These are phyloP conservation scores for Mycena vitilis DNA, from an alignment of 768 basidiomycete species.

Conservation along the genomic window DNA sequence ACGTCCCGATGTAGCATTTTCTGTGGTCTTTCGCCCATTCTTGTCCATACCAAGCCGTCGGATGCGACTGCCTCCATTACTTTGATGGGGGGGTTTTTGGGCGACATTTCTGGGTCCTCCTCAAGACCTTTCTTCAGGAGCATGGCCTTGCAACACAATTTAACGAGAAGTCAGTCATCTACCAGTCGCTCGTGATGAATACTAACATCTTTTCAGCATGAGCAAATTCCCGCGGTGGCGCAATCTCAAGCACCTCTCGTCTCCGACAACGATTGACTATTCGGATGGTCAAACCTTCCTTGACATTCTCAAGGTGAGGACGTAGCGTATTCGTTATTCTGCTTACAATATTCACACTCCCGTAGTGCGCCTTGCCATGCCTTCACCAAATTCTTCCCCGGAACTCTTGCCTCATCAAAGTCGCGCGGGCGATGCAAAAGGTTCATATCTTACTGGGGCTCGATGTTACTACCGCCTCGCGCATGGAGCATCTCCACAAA, in stretches of 20 bases:
- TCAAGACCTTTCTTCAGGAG: neutral
- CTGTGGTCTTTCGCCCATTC: constrained; percentile 24
- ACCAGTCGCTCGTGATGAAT: neutral
- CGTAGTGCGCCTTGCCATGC: neutral
- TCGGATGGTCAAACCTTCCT: neutral
- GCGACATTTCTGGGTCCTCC: constrained; percentile 21
- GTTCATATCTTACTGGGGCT: neutral
- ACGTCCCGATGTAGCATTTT: constrained; percentile 9
- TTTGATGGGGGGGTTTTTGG: constrained; percentile 23
- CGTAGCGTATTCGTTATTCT: neutral
- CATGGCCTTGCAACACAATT: neutral
- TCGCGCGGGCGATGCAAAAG: neutral
- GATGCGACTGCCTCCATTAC: constrained; percentile 25
- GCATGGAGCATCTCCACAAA: neutral
- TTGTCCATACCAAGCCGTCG: constrained; percentile 15
- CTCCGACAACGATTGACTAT: neutral
- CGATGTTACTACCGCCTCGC: neutral
- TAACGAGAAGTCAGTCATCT: neutral
- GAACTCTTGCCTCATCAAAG: neutral
- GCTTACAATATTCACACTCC: neutral
- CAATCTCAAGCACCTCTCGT: neutral
- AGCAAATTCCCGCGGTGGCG: neutral
- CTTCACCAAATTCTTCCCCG: neutral
- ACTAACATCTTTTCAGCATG: neutral
- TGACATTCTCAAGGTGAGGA: neutral